Base-by-base conservation (phyloP, 176 grass and related monocot genomes). In the Ensete glaucum region DNA sequence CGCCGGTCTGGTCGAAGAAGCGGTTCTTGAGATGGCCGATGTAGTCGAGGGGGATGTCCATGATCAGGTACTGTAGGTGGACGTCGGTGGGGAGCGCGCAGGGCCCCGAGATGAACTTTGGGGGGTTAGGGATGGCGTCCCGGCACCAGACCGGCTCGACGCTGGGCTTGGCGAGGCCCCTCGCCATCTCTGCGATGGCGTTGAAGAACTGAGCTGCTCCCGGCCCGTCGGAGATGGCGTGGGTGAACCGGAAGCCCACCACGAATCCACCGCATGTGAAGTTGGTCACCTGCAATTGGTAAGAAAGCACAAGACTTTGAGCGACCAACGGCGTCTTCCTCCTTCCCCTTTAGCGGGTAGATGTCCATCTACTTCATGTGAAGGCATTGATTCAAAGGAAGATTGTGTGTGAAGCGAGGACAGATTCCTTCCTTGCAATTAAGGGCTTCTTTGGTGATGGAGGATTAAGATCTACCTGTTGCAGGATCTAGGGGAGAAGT, bases 191-290 rank as follows among this genome's bases (percentile, higher is more conserved):
- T 4, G 63, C 85, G 11, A 82, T 22, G 14, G 85, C 85, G 0
- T 29, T 67, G 0, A 86, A 34, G 72, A 86, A 51, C 56, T 86
- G 85, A 19, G 80, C 80, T 20, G 81, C 9, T 9, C 85, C 76
- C 1, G 55, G 34, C 13, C 54, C 72, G 26, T 86, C 85, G 2
- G 74, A 48, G 11, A 82, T 17, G 49, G 21, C 55, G 29, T 86
- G 85, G 50, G 67, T 76, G 64, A 49, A 82, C 2, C 71, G 23
- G 25, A 71, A 52, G 1, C 55, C 80, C 7, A 86, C 72, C 43
- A 68, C 50, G 51, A 71, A 82, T 34, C 80, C 80, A 8, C 85
- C 85, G 52, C 80, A 86, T 1, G 20, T 12, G 65, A 86, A 86
- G 66, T 76, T 71, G 3, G 85, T 86, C 7, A 82, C 76, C 80